These are phyloP conservation scores for Claviceps pusilla DNA, from an alignment of 2,329 filamentous ascomycete genomes.

Conservation along the genomic window DNA sequence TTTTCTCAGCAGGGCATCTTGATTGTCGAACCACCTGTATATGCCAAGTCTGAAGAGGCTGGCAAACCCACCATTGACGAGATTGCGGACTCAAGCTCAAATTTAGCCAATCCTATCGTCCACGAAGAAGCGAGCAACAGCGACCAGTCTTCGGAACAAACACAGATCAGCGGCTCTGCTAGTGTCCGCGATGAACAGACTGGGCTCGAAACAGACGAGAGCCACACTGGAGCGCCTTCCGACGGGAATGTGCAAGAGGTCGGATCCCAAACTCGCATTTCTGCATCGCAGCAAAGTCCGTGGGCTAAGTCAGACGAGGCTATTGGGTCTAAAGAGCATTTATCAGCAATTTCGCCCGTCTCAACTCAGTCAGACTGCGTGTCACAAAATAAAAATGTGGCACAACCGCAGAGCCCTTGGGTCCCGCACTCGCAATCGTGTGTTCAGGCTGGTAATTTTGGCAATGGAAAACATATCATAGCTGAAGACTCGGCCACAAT, in stretches of 20 bases:
- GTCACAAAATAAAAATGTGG: background rate
- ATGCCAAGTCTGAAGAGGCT: background rate
- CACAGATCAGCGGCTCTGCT: background rate
- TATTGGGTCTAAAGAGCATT: background rate
- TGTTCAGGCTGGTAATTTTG: background rate
- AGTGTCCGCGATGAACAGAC: background rate
- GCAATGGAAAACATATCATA: background rate
- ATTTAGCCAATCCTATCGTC: background rate
- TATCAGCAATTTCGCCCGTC: background rate
- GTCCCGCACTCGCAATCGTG: background rate
- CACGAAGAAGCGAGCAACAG: background rate
- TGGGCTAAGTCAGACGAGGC: slow-evolving; percentile 5
- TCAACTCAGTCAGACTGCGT: no score
- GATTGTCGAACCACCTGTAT: background rate
- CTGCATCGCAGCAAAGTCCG: slow-evolving; percentile 7
- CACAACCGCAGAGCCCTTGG: slow-evolving; percentile 12
- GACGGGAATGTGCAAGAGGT: background rate
- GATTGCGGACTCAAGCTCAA: background rate
- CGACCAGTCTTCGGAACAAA: background rate
- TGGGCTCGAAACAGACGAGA: background rate
- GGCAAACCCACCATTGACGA: background rate
- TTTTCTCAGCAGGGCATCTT: background rate
- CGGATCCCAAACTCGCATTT: background rate
- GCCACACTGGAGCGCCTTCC: background rate
- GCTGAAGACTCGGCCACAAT: background rate